Evolutionary conservation across 2,329 filamentous ascomycete genomes (phyloP).

Genomic region (Leptographium flavum): DNA sequence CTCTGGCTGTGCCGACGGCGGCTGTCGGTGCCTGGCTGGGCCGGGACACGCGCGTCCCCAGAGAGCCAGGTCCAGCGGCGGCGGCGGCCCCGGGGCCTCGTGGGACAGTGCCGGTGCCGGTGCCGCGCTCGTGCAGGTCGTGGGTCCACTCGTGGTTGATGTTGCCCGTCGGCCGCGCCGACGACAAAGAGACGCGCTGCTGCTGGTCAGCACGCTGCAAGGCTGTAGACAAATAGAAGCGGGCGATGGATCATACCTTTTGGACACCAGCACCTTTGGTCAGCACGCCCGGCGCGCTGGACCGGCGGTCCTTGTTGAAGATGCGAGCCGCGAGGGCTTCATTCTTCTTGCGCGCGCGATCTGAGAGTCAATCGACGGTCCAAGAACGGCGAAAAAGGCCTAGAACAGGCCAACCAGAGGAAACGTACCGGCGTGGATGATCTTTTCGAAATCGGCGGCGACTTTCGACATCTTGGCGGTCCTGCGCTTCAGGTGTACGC

Average conservation of each 20-base stretch:
- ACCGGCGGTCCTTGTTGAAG: constrained; percentile 45
- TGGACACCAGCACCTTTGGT: constrained; percentile 59
- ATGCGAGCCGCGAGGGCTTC: constrained; percentile 59
- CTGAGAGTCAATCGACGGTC: constrained; percentile 18
- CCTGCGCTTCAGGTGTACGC: neutral
- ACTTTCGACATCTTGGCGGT: constrained; percentile 15
- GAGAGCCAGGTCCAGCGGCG: constrained; percentile 17
- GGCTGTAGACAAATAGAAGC: neutral
- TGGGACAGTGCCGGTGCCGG: constrained; percentile 10
- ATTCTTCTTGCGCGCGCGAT: constrained; percentile 56
- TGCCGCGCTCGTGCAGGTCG: constrained; percentile 49
- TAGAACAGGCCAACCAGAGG: neutral
- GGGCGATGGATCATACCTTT: constrained; percentile 37
- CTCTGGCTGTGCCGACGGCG: constrained; percentile 1
- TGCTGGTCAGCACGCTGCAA: neutral
- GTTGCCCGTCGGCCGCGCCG: constrained; percentile 24
- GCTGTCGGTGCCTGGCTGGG: constrained; percentile 5
- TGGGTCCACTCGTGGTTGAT: constrained; percentile 59
- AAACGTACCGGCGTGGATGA: constrained; percentile 35
- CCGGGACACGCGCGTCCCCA: constrained; percentile 31
- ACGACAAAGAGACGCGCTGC: constrained; percentile 16
- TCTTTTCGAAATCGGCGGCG: constrained; percentile 38
- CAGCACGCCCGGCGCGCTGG: constrained; percentile 38
- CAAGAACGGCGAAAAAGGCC: neutral
- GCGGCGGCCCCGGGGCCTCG: constrained; percentile 14